Conservation (phyloP, 805 yeast genomes). For the Suhomyces sp. region DNA sequence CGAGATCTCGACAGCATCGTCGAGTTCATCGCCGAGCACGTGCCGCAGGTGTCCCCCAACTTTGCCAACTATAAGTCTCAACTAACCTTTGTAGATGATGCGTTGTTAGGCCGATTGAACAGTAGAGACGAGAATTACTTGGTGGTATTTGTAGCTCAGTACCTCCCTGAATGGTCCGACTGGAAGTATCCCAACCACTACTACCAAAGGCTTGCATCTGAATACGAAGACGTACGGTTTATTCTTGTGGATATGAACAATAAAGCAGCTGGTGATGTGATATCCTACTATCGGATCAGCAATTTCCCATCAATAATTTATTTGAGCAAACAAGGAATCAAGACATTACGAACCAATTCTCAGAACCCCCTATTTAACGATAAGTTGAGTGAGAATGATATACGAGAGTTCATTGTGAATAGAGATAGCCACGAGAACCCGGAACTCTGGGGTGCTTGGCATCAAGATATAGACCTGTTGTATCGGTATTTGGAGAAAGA, state of each 20-base stretch:
- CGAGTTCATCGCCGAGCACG: constrained; percentile 10
- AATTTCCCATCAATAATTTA: constrained; percentile 32
- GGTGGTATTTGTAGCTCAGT: constrained; percentile 24
- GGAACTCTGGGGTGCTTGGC: constrained; percentile 12
- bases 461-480: constrained; percentile 6
- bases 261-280: constrained; percentile 15
- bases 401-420: constrained; percentile 12
- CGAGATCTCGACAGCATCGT: constrained; percentile 19
- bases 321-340: constrained; percentile 23
- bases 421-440: background rate
- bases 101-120: background rate
- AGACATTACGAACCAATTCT: constrained; percentile 21
- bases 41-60: constrained; percentile 19
- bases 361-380: constrained; percentile 16
- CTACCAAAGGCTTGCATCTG: constrained; percentile 26
- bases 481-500: constrained; percentile 5
- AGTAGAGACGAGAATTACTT: constrained; percentile 11
- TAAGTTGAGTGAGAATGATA: constrained; percentile 14
- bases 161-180: constrained; percentile 30
- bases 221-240: constrained; percentile 15
- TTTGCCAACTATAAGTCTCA: constrained; percentile 17
- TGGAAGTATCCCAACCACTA: constrained; percentile 33
- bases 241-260: constrained; percentile 25
- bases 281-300: constrained; percentile 25
- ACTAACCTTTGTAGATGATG: background rate